Evolutionary conservation across 495 filamentous ascomycete species (phyloP), one percentile per base, ranked within the genome.

Genomic region (Aspergillus sclerotioniger): DNA sequence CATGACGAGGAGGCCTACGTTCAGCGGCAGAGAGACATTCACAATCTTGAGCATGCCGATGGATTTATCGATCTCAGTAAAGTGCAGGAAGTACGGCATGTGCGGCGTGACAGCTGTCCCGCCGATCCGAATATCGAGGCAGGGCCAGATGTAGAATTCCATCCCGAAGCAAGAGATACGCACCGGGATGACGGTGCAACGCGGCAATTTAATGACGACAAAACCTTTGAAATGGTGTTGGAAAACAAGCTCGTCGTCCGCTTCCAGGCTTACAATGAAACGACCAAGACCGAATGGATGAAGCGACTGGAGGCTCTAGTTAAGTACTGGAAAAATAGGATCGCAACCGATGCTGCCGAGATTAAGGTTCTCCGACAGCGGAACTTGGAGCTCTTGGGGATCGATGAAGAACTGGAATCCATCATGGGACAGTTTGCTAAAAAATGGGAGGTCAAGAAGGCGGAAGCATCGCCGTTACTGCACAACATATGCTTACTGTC

Each of bases 391-490:
- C 67, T 80, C 15, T 71, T 90, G 37, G 79, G 81, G 46, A 86
- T 90, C 50, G 88, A 90, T 59, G 88, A 90, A 63, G 82, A 87
- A 56, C 78, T 82, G 64, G 88, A 91, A 67, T 85, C 88, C 2
- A 68, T 80, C 32, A 66, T 91, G 17, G 88, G 88, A 10, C 86
- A 88, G 61, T 87, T 84, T 62, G 87, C 84, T 0, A 70, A 75
- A 45, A 90, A 90, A 59, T 91, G 88, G 88, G 88, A 91, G 65
- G 86, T 91, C 28, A 83, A 78, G 25, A 77, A 84, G 56, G 82
- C 86, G 2, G 78, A 80, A 55, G 86, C 88, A 19, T 87, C 82
- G 3, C 81, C 87, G 12, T 73, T 83, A 41, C 65, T 90, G 17
- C 89, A 89, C 69, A 87, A 90, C 62, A 80, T 90, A 69, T 91